Conservation (phyloP, 345 rosid genomes). For the Punica granatum region DNA sequence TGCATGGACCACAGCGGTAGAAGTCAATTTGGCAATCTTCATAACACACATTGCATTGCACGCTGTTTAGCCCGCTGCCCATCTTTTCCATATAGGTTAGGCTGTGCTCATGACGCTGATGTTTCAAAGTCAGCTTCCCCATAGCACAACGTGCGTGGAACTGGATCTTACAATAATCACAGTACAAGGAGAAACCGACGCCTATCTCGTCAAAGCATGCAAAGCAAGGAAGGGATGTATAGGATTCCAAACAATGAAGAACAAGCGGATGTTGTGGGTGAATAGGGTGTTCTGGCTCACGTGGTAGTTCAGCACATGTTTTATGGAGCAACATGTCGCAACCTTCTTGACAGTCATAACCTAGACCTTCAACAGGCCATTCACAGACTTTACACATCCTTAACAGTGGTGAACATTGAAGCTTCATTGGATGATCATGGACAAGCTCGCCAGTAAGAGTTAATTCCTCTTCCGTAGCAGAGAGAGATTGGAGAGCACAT, state of each 20-base stretch:
- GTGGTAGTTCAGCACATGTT: not conserved
- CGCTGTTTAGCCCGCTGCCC: not conserved
- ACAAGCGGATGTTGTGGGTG: not conserved
- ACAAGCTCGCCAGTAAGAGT: too few relatives aligned
- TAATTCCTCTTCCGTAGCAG: too few relatives aligned
- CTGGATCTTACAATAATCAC: not conserved
- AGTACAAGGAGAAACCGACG: too few relatives aligned
- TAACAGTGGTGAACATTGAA: too few relatives aligned
- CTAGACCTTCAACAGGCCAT: not conserved
- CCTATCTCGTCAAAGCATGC: too few relatives aligned
- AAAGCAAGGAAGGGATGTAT: not conserved
- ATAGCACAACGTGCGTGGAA: not conserved
- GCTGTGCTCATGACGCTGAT: not conserved
- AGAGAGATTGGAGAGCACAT: too few relatives aligned
- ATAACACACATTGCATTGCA: not conserved
- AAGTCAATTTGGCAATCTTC: not conserved
- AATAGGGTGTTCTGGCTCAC: not conserved
- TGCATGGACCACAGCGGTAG: not conserved
- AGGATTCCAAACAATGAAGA: not conserved
- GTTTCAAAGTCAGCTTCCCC: not conserved
- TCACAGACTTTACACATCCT: not conserved
- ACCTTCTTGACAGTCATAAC: too few relatives aligned
- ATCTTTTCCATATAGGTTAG: not conserved
- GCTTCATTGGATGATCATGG: too few relatives aligned
- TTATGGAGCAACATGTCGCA: conserved; percentile 1